Base-by-base conservation (phyloP, 768 basidiomycete species). In the Hygrophorus russula region DNA sequence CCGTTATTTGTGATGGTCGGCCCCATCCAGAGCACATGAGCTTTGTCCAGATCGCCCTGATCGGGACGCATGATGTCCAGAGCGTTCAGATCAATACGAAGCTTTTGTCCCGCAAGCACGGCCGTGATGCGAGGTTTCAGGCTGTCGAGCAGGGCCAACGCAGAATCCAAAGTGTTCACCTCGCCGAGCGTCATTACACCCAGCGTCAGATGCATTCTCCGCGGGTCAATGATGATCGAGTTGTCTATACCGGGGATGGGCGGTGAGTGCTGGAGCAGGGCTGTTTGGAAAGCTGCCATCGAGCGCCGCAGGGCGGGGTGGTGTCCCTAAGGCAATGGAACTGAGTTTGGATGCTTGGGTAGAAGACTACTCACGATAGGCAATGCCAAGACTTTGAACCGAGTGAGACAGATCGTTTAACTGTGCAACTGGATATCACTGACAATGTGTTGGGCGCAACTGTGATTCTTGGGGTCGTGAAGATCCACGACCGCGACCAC, bases 191-290 rank as follows among this genome's bases (percentile, higher is more conserved):
- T 60, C 79, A 88, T 81, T 1, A 85, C 82, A 1, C 83, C 84
- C 2, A 88, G 61, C 0, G 84, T 87, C 45, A 87, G 59, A 57
- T 88, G 84, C 34, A 86, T 59, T n/a, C 82, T 58, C 8, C 66
- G 53, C 0, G 73, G 72, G 34, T 70, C 65, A 43, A 85, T 68
- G 42, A 82, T 57, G 50, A 87, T 74, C 2, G 71, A 66, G 7
- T 52, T 53, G 57, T 88, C 79, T 3, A 88, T 62, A 0, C 85
- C 85, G 6, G 59, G 51, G 2, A 72, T 60, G 0, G 45, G 15
- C 43, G 51, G 56, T 14, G 59, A 50, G 39, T 47, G 49, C 47
- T 69, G 55, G 6, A 81, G 63, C 0, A 82, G 68, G 0, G 65
- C 49, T 49, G 45, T 41, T 44, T 61, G 64, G 51, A 78, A 74